Evolutionary conservation across 352 stramenopile genomes (phyloP), one percentile per base, ranked within the genome.

Genomic region (Blastocystis hominis): DNA sequence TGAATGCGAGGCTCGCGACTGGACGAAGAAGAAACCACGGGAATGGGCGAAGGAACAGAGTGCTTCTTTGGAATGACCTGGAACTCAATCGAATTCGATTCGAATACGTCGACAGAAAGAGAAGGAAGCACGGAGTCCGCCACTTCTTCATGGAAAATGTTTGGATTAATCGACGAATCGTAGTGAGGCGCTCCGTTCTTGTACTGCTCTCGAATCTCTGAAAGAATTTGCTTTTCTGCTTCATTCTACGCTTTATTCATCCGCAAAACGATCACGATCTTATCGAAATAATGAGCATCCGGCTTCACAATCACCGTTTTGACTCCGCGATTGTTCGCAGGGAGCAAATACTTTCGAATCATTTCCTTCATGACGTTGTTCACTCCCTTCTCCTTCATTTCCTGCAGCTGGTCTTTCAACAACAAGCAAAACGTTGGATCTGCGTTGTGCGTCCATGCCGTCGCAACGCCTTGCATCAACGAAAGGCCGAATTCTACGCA

Each of bases 301-400:
- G 72, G 72, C 53, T 40, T 63, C 15, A 84, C 36, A 24, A 84
- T 50, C 1, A 84, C 46, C 34, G n/a, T 44, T 47, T 84, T 64
- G 0, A 84, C 36, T 50, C 72, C 72, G 34, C 30, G 20, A 10
- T 84, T 50, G 5, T 34, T 66, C 40, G 30, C 24, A 7, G 72
- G 40, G n/a, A 54, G 1, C 3, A 84, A 46, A 15, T 84, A 84
- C 72, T 84, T 84, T 10, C 44, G 34, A 53, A 84, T 84, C 72
- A 84, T 64, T 17, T 46, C n/a, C 30, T 84, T 84, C 72, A 84
- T 84, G 10, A 84, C 72, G 5, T 64, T 47, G 56, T 84, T 84
- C 2, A 84, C 72, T 64, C 72, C 72, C n/a, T 66, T n/a, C 38
- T 84, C 46, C 30, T 47, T 84, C 72, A 84, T 64, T 15, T 15